Evolutionary conservation across 2,329 filamentous ascomycete genomes (phyloP).

Genomic region (Cladosporium velox): DNA sequence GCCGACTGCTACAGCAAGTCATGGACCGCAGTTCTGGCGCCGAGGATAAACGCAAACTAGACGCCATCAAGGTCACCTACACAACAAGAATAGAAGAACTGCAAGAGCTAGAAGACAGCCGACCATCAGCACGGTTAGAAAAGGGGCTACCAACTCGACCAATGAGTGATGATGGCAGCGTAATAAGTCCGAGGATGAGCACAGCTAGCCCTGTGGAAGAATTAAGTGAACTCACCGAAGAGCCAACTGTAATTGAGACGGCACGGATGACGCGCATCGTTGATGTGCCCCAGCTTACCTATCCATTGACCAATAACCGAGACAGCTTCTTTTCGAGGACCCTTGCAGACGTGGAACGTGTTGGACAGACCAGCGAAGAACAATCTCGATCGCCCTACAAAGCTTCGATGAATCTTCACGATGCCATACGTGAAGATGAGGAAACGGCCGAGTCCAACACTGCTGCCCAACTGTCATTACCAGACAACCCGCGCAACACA

Average conservation of each 20-base stretch:
- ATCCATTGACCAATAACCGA: slow-evolving; percentile 27
- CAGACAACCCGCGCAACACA: slow-evolving; percentile 34
- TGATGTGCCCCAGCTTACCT: slow-evolving; percentile 40
- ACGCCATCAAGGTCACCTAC: slow-evolving; percentile 90
- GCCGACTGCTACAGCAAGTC: slow-evolving; percentile 81
- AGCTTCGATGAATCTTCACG: background rate
- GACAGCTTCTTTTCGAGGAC: slow-evolving; percentile 37
- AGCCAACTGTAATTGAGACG: slow-evolving; percentile 52
- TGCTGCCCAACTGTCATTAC: slow-evolving; percentile 34
- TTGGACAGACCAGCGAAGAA: slow-evolving; percentile 13
- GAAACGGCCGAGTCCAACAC: slow-evolving; percentile 3
- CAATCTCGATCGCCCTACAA: background rate
- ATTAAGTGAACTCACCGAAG: slow-evolving; percentile 30
- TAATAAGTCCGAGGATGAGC: slow-evolving; percentile 33
- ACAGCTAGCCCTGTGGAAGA: slow-evolving; percentile 39
- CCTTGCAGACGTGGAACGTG: slow-evolving; percentile 32
- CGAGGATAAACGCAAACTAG: slow-evolving; percentile 85
- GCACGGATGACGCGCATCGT: slow-evolving; percentile 56
- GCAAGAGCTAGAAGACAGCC: slow-evolving; percentile 64
- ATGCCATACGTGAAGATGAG: slow-evolving; percentile 17
- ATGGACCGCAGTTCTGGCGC: slow-evolving; percentile 80
- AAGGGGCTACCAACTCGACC: slow-evolving; percentile 77
- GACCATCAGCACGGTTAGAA: slow-evolving; percentile 44
- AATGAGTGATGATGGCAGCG: slow-evolving; percentile 59
- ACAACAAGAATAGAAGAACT: slow-evolving; percentile 86